Percentiles rank a stretch among this genome's conserved stretches.
These are phyloP conservation scores for Ganoderma sinense DNA, from an alignment of 1,284 basidiomycete genomes.

Conservation along the genomic window DNA sequence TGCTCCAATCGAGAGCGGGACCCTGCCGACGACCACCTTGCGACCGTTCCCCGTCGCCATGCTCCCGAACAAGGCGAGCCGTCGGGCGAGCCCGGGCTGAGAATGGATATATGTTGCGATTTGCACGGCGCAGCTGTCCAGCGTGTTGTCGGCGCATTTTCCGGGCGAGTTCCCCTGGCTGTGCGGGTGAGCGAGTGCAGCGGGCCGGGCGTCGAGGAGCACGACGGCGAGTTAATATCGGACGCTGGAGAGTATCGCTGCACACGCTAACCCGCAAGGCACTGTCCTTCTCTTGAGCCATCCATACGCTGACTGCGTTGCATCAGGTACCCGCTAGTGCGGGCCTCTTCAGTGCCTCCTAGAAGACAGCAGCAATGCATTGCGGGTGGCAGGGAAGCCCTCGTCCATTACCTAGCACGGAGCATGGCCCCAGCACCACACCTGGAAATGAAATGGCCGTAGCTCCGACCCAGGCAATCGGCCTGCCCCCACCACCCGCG, in stretches of 20 bases:
- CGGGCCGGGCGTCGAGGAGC: not conserved
- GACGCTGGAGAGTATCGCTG: not conserved
- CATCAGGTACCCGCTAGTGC: not conserved
- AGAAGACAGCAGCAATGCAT: not conserved
- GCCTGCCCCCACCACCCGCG: not conserved
- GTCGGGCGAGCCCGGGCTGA: not conserved
- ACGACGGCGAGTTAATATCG: not conserved
- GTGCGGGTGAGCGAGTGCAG: not conserved
- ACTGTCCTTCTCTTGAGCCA: not conserved
- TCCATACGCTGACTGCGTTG: not conserved
- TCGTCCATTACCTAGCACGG: not conserved
- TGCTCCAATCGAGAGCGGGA: not conserved
- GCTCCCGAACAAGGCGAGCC: conserved; percentile 5
- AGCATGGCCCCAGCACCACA: not conserved
- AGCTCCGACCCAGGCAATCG: not conserved
- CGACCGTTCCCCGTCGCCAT: not conserved
- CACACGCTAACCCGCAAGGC: not conserved
- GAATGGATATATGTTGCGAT: conserved; percentile 10
- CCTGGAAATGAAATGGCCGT: not conserved
- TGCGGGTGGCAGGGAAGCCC: conserved; percentile 15
- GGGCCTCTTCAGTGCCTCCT: not conserved
- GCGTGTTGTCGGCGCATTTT: not conserved
- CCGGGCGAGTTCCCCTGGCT: not conserved
- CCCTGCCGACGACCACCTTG: not conserved
- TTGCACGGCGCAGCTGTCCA: conserved; percentile 1